These are phyloP conservation scores for Byssochlamys sp. DNA, from an alignment of 2,329 filamentous ascomycete genomes.

Conservation along the genomic window DNA sequence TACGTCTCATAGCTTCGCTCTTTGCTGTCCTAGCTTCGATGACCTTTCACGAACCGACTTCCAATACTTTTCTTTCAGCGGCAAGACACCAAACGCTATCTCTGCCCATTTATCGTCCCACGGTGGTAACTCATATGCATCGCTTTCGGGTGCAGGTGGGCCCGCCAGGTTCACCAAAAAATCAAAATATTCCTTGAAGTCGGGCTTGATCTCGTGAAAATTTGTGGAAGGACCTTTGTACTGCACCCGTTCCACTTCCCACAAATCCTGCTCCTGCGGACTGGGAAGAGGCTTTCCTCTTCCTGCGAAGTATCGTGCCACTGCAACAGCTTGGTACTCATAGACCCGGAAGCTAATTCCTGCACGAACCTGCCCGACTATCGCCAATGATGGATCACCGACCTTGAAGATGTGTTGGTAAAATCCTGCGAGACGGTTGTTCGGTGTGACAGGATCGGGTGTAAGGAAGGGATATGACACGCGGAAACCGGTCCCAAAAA, in stretches of 20 bases:
- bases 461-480: constrained; percentile 21
- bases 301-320: constrained; percentile 19
- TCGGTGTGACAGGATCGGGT: constrained; percentile 12
- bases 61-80: background rate
- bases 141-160: constrained; percentile 26
- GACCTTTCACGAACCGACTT: background rate
- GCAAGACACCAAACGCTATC: background rate
- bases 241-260: constrained; percentile 16
- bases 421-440: constrained; percentile 17
- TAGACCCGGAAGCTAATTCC: constrained; percentile 21
- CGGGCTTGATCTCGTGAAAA: constrained; percentile 17
- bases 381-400: constrained; percentile 18
- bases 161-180: constrained; percentile 31
- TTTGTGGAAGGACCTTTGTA: constrained; percentile 11
- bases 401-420: constrained; percentile 25
- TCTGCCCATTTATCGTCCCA: constrained; percentile 30
- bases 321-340: constrained; percentile 23
- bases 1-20: constrained; percentile 6
- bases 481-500: constrained; percentile 24
- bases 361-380: constrained; percentile 20
- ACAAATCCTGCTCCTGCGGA: constrained; percentile 14
- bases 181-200: constrained; percentile 34
- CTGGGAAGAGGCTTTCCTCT: constrained; percentile 12
- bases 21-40: background rate
- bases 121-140: constrained; percentile 24